These are phyloP conservation scores for Vigna unguiculata DNA, from an alignment of 306 rosid genomes.

Conservation along the genomic window DNA sequence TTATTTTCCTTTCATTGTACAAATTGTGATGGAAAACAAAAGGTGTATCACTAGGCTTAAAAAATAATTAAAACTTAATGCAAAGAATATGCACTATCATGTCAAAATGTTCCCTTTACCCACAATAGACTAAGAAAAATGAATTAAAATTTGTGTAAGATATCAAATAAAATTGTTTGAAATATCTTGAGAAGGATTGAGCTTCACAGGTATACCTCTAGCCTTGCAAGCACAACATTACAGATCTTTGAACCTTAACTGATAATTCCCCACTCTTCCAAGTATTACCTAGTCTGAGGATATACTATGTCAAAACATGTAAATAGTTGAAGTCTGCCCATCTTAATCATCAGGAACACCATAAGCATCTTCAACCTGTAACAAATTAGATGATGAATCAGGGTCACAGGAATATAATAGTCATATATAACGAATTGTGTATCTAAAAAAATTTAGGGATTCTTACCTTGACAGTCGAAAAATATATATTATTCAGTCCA, in stretches of 20 bases:
- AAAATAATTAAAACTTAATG: slow-evolving; percentile 41
- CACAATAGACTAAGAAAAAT: slow-evolving; percentile 39
- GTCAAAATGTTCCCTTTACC: slow-evolving; percentile 30
- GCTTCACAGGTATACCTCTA: slow-evolving; percentile 52
- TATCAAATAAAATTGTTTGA: slow-evolving; percentile 45
- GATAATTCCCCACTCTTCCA: slow-evolving; percentile 37
- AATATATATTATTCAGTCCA: slow-evolving; percentile 20
- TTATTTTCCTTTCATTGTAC: slow-evolving; percentile 41
- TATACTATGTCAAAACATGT: slow-evolving; percentile 40
- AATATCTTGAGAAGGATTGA: slow-evolving; percentile 19
- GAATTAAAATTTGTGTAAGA: slow-evolving; percentile 59
- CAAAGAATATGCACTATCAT: slow-evolving; percentile 39
- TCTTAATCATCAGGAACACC: slow-evolving; percentile 39
- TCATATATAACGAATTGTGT: slow-evolving; percentile 8
- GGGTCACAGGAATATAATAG: slow-evolving; percentile 16
- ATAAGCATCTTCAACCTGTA: slow-evolving; percentile 54
- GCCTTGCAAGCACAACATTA: slow-evolving; percentile 44
- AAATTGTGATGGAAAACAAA: slow-evolving; percentile 45
- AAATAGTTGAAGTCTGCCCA: slow-evolving; percentile 39
- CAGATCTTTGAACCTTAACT: slow-evolving; percentile 30
- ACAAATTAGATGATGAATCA: slow-evolving; percentile 47
- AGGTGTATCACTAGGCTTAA: slow-evolving; percentile 32
- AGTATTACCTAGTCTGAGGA: slow-evolving; percentile 45
- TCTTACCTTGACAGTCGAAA: slow-evolving; percentile 39
- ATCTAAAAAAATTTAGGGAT: slow-evolving; percentile 20